A percentile compares a stretch with the other conserved stretches of the same genome.
Evolutionary conservation across 768 basidiomycete genomes (phyloP).

Genomic region (Favolaschia claudopus): DNA sequence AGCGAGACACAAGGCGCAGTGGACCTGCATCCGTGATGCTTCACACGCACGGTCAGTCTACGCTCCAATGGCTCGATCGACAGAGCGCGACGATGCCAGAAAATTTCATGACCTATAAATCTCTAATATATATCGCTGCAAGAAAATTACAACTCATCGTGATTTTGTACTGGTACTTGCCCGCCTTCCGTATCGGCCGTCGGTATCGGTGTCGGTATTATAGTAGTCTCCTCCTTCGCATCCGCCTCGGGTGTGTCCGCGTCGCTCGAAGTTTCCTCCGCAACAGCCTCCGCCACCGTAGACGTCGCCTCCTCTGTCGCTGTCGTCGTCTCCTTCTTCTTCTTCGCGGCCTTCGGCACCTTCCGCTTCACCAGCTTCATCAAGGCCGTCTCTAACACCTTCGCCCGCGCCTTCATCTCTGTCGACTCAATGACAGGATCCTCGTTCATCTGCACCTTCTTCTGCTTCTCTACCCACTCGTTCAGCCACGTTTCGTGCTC

Average conservation of each 20-base stretch:
- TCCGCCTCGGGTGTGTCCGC: constrained; percentile 25
- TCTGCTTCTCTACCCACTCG: constrained; percentile 84
- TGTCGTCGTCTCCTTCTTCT: constrained; percentile 52
- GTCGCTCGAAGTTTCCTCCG: constrained; percentile 20
- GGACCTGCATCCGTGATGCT: too few species aligned
- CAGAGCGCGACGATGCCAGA: too few species aligned
- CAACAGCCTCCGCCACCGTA: constrained; percentile 28
- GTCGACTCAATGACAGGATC: constrained; percentile 86
- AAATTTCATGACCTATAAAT: too few species aligned
- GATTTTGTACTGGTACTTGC: constrained; percentile 19
- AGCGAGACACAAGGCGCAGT: too few species aligned
- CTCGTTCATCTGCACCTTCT: constrained; percentile 71
- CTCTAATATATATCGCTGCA: constrained; percentile 19
- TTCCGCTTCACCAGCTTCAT: constrained; percentile 74
- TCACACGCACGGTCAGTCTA: too few species aligned
- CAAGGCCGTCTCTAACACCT: constrained; percentile 78
- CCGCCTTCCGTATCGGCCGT: constrained; percentile 6
- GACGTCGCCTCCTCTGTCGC: constrained; percentile 28
- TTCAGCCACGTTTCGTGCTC: constrained; percentile 88
- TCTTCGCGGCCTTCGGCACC: constrained; percentile 68
- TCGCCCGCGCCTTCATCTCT: constrained; percentile 87
- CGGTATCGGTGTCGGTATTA: constrained; percentile 21
- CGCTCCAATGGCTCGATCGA: too few species aligned
- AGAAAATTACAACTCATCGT: constrained; percentile 26
- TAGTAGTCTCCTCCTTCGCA: constrained; percentile 9